A percentile compares a stretch with the other conserved stretches of the same genome.
phyloP scores from a whole-genome alignment of 495 filamentous ascomycete genomes.

The Podospora appendiculata region DNA sequence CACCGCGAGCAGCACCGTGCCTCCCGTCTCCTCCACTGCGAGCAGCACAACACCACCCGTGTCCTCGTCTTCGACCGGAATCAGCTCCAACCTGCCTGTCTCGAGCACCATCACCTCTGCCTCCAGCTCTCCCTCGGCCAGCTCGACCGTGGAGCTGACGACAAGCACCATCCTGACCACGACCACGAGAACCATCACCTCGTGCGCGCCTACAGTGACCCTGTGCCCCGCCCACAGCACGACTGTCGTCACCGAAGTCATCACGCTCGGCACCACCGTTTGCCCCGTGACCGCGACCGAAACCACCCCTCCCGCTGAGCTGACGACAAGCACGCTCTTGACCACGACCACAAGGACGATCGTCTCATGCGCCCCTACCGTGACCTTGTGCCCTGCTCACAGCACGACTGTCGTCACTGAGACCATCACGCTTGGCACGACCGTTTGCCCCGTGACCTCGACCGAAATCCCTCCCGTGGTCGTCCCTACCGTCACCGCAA shows the following conservation, averaged over 20 bases:
- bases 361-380: slow-evolving; percentile 46
- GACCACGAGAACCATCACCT: slow-evolving; percentile 48
- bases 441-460: slow-evolving; percentile 44
- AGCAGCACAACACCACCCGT: background rate
- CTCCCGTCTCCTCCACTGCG: background rate
- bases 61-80: background rate
- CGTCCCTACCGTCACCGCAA: background rate
- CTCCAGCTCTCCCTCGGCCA: background rate
- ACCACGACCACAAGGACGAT: slow-evolving; percentile 51
- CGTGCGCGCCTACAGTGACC: slow-evolving; percentile 46
- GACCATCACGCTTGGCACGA: slow-evolving; percentile 49
- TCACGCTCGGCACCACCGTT: slow-evolving; percentile 51
- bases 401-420: slow-evolving; percentile 45
- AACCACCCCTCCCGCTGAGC: slow-evolving; percentile 6
- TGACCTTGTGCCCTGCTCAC: slow-evolving; percentile 49
- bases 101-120: background rate
- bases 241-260: slow-evolving; percentile 43
- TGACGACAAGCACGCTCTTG: slow-evolving; percentile 50
- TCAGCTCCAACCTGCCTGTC: background rate
- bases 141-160: slow-evolving; percentile 26
- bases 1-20: background rate
- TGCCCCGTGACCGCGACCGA: slow-evolving; percentile 39
- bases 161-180: slow-evolving; percentile 53
- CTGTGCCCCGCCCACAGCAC: slow-evolving; percentile 48
- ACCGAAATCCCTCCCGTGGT: slow-evolving; percentile 11